Evolutionary conservation across 192 early-diverging fungal genomes (phyloP), one percentile per base, ranked within the genome.

Genomic region (Chytriomyces confervae): DNA sequence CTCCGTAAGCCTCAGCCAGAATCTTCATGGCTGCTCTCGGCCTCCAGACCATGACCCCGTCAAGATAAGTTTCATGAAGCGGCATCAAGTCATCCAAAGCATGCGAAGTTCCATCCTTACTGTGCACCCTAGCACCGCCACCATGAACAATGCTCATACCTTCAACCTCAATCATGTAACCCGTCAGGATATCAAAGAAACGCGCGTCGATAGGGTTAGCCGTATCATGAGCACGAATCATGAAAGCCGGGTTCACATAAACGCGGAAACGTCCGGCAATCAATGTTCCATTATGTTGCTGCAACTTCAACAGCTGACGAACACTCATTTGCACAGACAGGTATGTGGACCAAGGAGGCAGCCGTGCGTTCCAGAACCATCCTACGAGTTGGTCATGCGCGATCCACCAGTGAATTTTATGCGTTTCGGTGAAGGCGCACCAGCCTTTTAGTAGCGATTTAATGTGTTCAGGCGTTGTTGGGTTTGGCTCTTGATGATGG

Each of bases 341-440:
- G 49, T 75, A 48, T 7, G 18, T 48, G 27, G 50, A 48, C 69
- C 69, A 71, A 23, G 69, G 69, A 9, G 57, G 47, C 7, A 71
- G 50, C 27, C 27, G 50, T 44, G 18, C 69, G 47, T 71, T 71
- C 69, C 69, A 71, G 47, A 71, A 71, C 69, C 69, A 71, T 23
- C 69, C 69, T 11, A 57, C 8, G 9, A 71, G 43, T 20, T n/a
- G 20, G 0, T 51, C 69, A 71, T 71, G 69, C 27, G 47, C 50
- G 49, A 71, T 71, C 69, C 69, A 71, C 47, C 50, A 71, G 53
- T 36, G 36, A 0, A 36, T 36, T 36, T 36, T 36, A 36, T 36
- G 36, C 36, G 0, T 36, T 36, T 36, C 36, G 1, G 36, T 36
- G 36, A 36, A 36, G 0, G 36, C 36, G 36, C 36, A 36, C 36